Base-by-base conservation (phyloP, 2,329 filamentous ascomycete species). In the Trichoderma atroviride region DNA sequence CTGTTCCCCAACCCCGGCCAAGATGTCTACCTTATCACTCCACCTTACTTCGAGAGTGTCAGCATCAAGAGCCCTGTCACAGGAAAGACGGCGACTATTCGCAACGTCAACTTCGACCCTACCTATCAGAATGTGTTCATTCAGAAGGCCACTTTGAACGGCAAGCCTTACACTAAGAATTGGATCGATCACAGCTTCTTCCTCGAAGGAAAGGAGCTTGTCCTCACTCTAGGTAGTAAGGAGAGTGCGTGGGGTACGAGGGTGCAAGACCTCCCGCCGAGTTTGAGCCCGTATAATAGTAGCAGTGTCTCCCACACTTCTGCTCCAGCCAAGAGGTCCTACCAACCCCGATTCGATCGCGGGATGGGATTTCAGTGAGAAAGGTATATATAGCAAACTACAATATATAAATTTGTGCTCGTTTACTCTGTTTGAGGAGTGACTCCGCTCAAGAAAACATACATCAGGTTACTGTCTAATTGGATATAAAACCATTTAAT, bases 151-250 rank as follows among this genome's bases (percentile, higher is more conserved):
- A 91, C 83, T 7, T 79, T 91, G 35, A 78, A 92, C 74, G 90
- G 89, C 1, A 73, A 83, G 73, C 76, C 80, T 0, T 92, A 90
- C 75, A 86, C 83, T 0, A 86, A 83, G 78, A 92, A 88, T 75
- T 92, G 90, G 90, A 80, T 92, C 16, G 83, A 85, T 50, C 90
- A 92, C 78, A 85, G 83, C 60, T 92, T 92, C 74, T 92, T 91
- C 75, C 79, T 85, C 0, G 83, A 91, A 5, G 90, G 90, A 1
- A 88, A 87, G 16, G 83, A 88, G 66, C 79, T 92, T 55, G 89
- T 92, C 62, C 78, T 92, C 60, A 86, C 83, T 4, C 78, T 92
- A 10, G 90, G 90, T 0, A 74, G 75, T 19, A 82, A 81, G 43
- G 90, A 92, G 79, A 91, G 89, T 75, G 72, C 74, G 0, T 92